Conservation (phyloP, 2,329 filamentous ascomycete species). For the Beauveria caledonica region DNA sequence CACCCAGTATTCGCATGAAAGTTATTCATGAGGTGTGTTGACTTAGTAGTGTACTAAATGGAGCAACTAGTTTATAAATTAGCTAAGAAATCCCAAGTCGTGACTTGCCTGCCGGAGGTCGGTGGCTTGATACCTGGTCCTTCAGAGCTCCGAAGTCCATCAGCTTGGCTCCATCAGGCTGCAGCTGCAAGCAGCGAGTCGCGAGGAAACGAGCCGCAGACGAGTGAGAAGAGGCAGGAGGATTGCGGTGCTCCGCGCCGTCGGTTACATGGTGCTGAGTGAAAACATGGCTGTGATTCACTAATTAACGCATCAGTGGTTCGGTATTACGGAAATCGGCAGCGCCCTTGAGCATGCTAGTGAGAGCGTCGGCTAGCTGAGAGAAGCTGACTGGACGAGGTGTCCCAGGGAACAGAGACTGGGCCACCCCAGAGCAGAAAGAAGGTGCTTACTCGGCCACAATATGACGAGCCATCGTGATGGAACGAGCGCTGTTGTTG, state of each 20-base stretch:
- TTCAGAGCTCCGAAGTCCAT: background rate
- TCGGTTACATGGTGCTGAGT: background rate
- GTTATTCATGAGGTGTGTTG: background rate
- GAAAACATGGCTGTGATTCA: background rate
- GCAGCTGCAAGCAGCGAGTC: background rate
- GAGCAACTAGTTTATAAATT: no score
- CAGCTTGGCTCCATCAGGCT: slow-evolving; percentile 1
- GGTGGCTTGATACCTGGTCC: background rate
- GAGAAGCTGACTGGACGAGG: background rate
- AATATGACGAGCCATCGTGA: background rate
- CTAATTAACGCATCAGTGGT: background rate
- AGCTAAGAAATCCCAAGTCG: background rate
- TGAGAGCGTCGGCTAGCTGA: background rate
- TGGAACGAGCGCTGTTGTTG: background rate
- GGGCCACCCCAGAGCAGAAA: background rate
- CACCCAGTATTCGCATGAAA: no score
- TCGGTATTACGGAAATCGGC: background rate
- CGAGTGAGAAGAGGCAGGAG: background rate
- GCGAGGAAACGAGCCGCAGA: background rate
- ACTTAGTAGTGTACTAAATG: no score
- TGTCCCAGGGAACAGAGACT: background rate
- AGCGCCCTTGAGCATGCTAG: background rate
- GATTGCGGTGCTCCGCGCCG: background rate
- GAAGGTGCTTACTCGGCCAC: background rate
- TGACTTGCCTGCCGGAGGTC: slow-evolving; percentile 2